Evolutionary conservation across 2,329 filamentous ascomycete species (phyloP), one percentile per base, ranked within the genome.

Genomic region (Zymoseptoria pseudotritici): DNA sequence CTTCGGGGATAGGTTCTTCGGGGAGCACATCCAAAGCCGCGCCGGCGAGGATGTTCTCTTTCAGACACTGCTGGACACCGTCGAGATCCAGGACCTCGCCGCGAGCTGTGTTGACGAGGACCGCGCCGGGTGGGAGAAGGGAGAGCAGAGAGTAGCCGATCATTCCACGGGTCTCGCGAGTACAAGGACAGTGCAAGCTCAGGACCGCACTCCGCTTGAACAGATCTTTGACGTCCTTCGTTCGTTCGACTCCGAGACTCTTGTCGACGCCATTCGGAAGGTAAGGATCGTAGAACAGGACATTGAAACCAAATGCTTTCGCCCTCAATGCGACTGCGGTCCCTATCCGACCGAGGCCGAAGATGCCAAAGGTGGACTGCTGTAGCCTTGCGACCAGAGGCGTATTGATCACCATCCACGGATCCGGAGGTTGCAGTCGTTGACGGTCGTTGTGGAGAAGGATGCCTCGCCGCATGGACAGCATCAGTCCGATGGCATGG

Each of bases 171-270:
- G 70, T 72, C 85, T 94, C 76, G 83, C 89, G 13, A 89, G 89
- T 74, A 88, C 91, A 21, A 82, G 90, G 67, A 82, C 87, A 73
- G 85, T 90, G 55, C 76, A 96, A 58, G 82, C 88, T 66, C 85
- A 87, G 67, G 82, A 89, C 73, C 79, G 86, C 60, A 73, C 82
- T 64, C 66, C 74, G 57, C 69, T 71, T 70, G 73, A 72, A 72
- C 4, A 72, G 63, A 50, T 72, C 70, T 31, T 65, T 64, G 53
- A 72, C 63, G 56, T 68, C 66, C 55, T 70, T 70, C 49, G 68
- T 70, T 9, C 69, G 62, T 52, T 71, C 68, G 21, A 69, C 62
- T 6, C 63, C 66, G n/a, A 72, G 59, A 31, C 66, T 68, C 58
- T 71, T 72, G 53, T 72, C 70, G 0, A 65, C 65, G n/a, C 70